Percentiles rank a stretch among this genome's conserved stretches.
Conservation (phyloP, 2,329 filamentous ascomycete genomes). For the Pestalotiopsis fici region DNA sequence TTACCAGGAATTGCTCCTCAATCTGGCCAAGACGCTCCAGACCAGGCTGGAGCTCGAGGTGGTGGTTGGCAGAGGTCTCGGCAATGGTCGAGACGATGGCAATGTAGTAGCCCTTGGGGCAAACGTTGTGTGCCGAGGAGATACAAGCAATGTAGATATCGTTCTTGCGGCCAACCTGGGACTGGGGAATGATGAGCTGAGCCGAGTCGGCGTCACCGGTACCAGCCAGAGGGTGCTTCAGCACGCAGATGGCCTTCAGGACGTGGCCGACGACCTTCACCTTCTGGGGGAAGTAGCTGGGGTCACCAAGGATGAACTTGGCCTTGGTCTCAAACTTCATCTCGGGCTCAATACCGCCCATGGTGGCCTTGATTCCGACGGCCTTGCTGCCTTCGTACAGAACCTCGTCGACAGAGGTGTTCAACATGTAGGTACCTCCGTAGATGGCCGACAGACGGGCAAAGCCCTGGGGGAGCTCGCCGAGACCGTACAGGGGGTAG, state of each 20-base stretch:
- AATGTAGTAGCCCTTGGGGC: constrained; percentile 98
- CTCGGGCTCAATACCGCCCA: constrained; percentile 79
- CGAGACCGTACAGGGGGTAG: constrained; percentile 96
- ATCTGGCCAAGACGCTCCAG: constrained; percentile 90
- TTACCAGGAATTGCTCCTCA: constrained; percentile 94
- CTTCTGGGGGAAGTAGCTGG: constrained; percentile 93
- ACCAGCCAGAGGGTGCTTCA: constrained; percentile 91
- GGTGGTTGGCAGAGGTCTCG: constrained; percentile 88
- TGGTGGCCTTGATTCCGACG: constrained; percentile 95
- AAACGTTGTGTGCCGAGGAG: constrained; percentile 95
- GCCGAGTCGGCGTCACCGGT: constrained; percentile 87
- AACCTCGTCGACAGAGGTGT: constrained; percentile 90
- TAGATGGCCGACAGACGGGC: constrained; percentile 97
- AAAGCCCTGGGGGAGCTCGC: constrained; percentile 96
- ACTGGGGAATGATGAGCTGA: constrained; percentile 97
- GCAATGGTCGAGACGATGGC: constrained; percentile 98
- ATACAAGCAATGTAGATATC: constrained; percentile 98
- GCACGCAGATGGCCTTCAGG: constrained; percentile 93
- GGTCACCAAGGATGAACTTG: constrained; percentile 94
- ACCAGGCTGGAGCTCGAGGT: constrained; percentile 90
- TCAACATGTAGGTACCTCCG: constrained; percentile 98
- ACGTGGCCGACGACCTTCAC: constrained; percentile 86
- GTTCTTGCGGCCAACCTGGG: constrained; percentile 94
- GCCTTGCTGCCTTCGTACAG: constrained; percentile 83
- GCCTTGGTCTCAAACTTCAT: constrained; percentile 97